phyloP scores from a whole-genome alignment of 768 basidiomycete species.

The Leucocoprinus birnbaumii region DNA sequence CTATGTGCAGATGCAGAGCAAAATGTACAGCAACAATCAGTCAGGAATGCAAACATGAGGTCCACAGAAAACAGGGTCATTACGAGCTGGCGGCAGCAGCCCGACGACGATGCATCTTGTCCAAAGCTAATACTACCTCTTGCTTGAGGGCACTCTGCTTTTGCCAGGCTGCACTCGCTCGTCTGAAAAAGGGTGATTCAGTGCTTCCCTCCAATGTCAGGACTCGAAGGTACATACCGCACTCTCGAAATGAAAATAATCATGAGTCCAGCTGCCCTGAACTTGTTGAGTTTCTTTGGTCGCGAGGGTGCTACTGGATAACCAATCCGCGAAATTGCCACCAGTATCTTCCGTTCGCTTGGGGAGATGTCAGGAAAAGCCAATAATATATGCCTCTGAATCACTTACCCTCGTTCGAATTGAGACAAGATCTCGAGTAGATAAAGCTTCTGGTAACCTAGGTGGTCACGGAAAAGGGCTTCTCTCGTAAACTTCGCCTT shows the following conservation, averaged over 20 bases:
- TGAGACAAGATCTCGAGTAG: slow-evolving; percentile 69
- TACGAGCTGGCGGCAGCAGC: slow-evolving; percentile 19
- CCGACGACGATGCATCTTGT: slow-evolving; percentile 64
- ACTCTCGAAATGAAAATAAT: slow-evolving; percentile 64
- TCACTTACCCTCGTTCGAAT: slow-evolving; percentile 67
- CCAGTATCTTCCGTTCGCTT: slow-evolving; percentile 70
- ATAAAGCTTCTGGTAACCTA: slow-evolving; percentile 88
- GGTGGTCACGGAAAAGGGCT: slow-evolving; percentile 68
- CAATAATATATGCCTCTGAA: background rate
- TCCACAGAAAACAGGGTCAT: background rate
- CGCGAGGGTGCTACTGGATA: slow-evolving; percentile 48
- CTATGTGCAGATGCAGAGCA: slow-evolving; percentile 11
- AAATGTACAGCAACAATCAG: slow-evolving; percentile 7
- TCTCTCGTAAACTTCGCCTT: slow-evolving; percentile 92
- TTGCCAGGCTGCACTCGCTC: slow-evolving; percentile 61
- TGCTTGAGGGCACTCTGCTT: slow-evolving; percentile 58
- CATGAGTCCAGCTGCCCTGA: slow-evolving; percentile 55
- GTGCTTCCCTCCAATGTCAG: background rate
- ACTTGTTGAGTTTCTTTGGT: slow-evolving; percentile 38
- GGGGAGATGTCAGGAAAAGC: slow-evolving; percentile 9
- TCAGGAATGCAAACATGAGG: slow-evolving; percentile 3
- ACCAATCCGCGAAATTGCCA: slow-evolving; percentile 74
- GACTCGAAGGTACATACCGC: slow-evolving; percentile 44
- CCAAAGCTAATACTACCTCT: slow-evolving; percentile 60
- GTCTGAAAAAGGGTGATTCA: slow-evolving; percentile 33